These are phyloP conservation scores for Tetradesmus lagerheimii DNA, from an alignment of 139 green algal species.

Conservation along the genomic window DNA sequence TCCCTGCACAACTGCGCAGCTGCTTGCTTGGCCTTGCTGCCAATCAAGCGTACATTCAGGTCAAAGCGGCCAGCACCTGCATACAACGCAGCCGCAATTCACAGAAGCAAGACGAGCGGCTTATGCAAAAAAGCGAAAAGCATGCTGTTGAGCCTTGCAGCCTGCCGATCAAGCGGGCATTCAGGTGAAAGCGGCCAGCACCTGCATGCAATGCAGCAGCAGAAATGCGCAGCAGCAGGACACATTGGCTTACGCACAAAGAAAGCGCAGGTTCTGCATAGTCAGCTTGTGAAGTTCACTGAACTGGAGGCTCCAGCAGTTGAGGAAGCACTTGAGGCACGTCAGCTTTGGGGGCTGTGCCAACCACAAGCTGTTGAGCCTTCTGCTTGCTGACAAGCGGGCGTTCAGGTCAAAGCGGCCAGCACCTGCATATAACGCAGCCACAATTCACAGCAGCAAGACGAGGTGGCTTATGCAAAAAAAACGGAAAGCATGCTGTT, in stretches of 20 bases:
- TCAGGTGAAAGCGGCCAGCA: not conserved
- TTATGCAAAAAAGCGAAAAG: not conserved
- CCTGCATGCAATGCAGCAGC: not conserved
- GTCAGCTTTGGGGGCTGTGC: no score
- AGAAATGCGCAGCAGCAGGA: not conserved
- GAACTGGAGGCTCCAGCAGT: no score
- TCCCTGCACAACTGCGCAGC: not conserved
- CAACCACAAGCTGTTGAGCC: no score
- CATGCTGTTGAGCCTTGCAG: not conserved
- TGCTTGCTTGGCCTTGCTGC: slow-evolving; percentile 19
- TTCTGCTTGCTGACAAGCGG: slow-evolving; percentile 11
- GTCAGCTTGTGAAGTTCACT: no score
- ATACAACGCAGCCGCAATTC: not conserved
- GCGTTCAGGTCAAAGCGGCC: slow-evolving; percentile 30
- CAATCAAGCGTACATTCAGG: not conserved
- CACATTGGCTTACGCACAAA: no score
- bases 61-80: slow-evolving; percentile 36
- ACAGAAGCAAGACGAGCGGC: not conserved
- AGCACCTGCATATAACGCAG: not conserved
- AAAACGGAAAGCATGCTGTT: not conserved
- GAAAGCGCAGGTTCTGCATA: not conserved
- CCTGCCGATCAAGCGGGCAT: not conserved
- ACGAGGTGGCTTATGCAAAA: not conserved
- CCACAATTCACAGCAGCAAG: not conserved
- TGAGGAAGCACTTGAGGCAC: no score